A percentile compares a stretch with the other conserved stretches of the same genome.
Evolutionary conservation across 441 rosid genomes (phyloP).

Genomic region (Eutrema salsugineum): DNA sequence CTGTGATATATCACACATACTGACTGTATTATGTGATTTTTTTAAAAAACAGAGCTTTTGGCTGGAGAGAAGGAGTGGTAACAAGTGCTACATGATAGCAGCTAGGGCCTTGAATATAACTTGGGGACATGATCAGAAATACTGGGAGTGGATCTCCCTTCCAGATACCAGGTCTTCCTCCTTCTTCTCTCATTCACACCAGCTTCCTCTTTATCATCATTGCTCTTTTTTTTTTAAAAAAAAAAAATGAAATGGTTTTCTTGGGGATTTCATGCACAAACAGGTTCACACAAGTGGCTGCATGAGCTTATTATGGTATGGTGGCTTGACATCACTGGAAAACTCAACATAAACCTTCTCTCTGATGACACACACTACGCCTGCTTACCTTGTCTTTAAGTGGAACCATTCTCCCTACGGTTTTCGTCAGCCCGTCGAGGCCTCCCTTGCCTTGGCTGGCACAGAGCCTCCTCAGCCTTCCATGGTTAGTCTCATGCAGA

Average conservation of each 20-base stretch:
- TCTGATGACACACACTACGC: conserved; percentile 30
- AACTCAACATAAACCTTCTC: conserved; percentile 8
- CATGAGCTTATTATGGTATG: conserved; percentile 26
- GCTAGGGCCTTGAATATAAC: conserved; percentile 34
- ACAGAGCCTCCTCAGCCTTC: conserved; percentile 13
- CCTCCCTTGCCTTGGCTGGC: conserved; percentile 15
- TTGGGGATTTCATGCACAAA: not conserved
- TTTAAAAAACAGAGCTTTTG: conserved; percentile 40
- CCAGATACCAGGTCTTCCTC: conserved; percentile 32
- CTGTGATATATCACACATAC: not conserved
- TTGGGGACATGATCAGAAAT: conserved; percentile 37
- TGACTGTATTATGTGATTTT: not conserved
- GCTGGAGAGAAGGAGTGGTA: conserved; percentile 33
- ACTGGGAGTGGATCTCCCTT: conserved; percentile 36
- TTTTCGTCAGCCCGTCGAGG: conserved; percentile 27
- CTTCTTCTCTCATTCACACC: not conserved
- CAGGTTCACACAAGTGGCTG: conserved; percentile 27
- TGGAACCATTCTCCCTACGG: conserved; percentile 18
- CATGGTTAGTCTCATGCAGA: conserved; percentile 19
- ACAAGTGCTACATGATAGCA: conserved; percentile 35
- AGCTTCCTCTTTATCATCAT: not conserved
- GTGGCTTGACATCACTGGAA: conserved; percentile 34
- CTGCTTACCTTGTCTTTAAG: conserved; percentile 28
- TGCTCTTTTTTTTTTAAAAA: not conserved
- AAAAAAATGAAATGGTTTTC: not conserved